A percentile compares a stretch with the other conserved stretches of the same genome.
These are phyloP conservation scores for Xanthoparmelia taractica DNA, from an alignment of 495 filamentous ascomycete genomes.

Conservation along the genomic window DNA sequence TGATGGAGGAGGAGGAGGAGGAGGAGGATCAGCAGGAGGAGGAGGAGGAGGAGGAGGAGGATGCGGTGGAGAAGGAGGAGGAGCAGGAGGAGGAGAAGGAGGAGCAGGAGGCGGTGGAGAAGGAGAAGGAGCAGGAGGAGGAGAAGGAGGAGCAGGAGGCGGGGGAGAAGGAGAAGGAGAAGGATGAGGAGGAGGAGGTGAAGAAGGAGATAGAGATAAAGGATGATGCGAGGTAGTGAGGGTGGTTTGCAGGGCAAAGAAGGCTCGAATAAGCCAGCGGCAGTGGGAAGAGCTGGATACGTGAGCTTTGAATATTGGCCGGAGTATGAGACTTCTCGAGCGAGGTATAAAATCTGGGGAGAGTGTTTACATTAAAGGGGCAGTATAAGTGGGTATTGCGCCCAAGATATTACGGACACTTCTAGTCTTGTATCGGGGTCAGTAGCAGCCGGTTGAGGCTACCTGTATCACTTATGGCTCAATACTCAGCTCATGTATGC, in stretches of 20 bases:
- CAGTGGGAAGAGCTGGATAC: neutral
- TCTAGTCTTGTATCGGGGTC: neutral
- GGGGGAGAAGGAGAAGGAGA: slow-evolving; percentile 59
- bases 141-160: slow-evolving; percentile 49
- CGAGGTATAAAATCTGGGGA: neutral
- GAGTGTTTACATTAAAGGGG: neutral
- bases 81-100: slow-evolving; percentile 19
- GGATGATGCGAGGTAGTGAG: slow-evolving; percentile 47
- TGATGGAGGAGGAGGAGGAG: slow-evolving; percentile 73
- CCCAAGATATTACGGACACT: neutral
- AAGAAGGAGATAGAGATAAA: slow-evolving; percentile 71
- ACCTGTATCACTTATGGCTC: neutral
- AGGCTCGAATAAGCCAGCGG: neutral
- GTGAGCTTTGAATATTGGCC: neutral
- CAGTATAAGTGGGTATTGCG: neutral
- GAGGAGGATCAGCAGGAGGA: slow-evolving; percentile 41
- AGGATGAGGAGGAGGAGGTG: slow-evolving; percentile 60
- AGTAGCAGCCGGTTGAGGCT: neutral
- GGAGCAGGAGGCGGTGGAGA: slow-evolving; percentile 71
- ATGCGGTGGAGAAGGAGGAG: slow-evolving; percentile 66
- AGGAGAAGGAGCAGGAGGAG: slow-evolving; percentile 66
- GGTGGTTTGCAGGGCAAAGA: neutral
- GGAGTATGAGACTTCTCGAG: neutral
- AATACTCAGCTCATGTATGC: neutral
- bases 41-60: slow-evolving; percentile 71